Percentiles rank a stretch among this genome's conserved stretches.
phyloP scores from a whole-genome alignment of 441 rosid species.

The Brassica hybrid region DNA sequence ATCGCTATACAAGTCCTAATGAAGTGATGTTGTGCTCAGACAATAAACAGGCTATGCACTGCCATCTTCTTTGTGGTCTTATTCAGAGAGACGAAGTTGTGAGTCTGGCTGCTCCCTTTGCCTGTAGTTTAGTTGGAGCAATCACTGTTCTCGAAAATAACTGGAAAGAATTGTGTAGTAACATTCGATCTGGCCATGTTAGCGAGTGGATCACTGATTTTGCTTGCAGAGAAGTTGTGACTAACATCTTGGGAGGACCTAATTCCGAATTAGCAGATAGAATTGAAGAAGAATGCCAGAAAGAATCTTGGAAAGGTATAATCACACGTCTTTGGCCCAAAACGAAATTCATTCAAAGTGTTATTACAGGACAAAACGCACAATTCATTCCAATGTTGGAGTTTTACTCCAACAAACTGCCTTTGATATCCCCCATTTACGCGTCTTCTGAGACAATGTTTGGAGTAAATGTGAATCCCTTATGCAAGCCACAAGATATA shows the following conservation, averaged over 20 bases:
- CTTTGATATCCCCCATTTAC: not conserved
- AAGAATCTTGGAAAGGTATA: slow-evolving; percentile 2
- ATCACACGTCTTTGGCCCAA: slow-evolving; percentile 1
- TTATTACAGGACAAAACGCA: not conserved
- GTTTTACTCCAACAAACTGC: slow-evolving; percentile 2
- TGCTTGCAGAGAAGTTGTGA: not conserved
- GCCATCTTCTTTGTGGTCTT: slow-evolving; percentile 4
- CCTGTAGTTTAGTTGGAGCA: not conserved
- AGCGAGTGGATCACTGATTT: slow-evolving; percentile 3
- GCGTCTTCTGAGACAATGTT: not conserved
- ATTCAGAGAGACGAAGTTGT: not conserved
- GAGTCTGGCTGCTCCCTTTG: not conserved
- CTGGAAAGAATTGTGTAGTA: not conserved
- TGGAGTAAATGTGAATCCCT: not conserved
- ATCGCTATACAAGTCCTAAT: not conserved
- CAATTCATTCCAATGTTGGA: slow-evolving; percentile 2
- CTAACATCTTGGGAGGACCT: not conserved
- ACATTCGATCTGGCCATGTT: not conserved
- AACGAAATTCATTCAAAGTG: not conserved
- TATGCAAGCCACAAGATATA: not conserved
- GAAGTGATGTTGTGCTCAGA: not conserved
- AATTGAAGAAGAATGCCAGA: not conserved
- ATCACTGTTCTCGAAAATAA: not conserved
- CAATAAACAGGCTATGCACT: not conserved
- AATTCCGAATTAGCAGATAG: not conserved